Base-by-base conservation (phyloP, 768 basidiomycete species). In the Rhizopogon vulgaris region DNA sequence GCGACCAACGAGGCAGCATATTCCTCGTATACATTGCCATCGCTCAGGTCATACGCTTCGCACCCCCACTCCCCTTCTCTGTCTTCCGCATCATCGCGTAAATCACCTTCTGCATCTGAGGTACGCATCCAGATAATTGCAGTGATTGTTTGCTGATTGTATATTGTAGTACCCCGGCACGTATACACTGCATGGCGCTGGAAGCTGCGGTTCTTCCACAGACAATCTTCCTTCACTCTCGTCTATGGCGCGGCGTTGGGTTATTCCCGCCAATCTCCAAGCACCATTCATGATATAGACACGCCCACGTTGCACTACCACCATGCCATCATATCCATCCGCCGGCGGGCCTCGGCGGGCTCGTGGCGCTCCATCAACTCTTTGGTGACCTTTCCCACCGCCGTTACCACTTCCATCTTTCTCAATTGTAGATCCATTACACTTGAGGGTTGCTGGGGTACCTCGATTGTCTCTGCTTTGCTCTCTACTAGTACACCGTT, bases 191-290 rank as follows among this genome's bases (percentile, higher is more conserved):
- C 58, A 68, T 22, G 4, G 58, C 22, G 48, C 62, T 22, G 59
- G 56, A 56, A 61, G 57, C 58, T 69, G 66, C 41, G 54, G 63
- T 57, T 57, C 66, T n/a, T 56, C 66, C 3, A 57, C 67, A 17
- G 66, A 67, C 42, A 68, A 66, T 52, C 62, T 68, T 9, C 66
- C 66, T 0, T 58, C 68, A 42, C 71, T 70, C 45, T 69, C 70
- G 3, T 59, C 68, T 2, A 59, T 72, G 59, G 59, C 63, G n/a
- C 64, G 71, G 37, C 66, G 71, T 17, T 72, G 71, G 71, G 65
- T 72, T 2, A 61, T 57, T 38, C 60, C 71, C n/a, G 58, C 65
- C 5, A 67, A 56, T 17, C 58, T 64, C 25, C 68, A 68, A 24
- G 60, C 67, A 17, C 63, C 64, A 9, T 72, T 72, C 15, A 59